phyloP scores from a whole-genome alignment of 257 asterid genomes.

The Ehretia macrophylla region DNA sequence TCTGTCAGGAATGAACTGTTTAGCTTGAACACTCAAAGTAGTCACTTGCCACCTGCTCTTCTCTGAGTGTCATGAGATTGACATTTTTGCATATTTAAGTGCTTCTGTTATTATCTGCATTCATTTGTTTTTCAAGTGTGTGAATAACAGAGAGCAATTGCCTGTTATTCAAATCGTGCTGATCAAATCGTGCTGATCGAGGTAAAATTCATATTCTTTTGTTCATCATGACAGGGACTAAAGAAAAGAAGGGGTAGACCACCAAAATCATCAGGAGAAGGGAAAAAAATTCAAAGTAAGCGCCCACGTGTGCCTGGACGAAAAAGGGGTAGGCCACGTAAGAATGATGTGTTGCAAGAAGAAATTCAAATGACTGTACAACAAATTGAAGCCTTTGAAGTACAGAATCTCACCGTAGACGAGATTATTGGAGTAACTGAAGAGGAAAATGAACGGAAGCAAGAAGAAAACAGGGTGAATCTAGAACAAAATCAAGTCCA shows the following conservation, averaged over 20 bases:
- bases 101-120: too few relatives aligned
- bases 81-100: too few relatives aligned
- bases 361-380: conserved; percentile 23
- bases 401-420: not conserved
- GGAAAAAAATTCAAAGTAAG: not conserved
- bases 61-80: too few relatives aligned
- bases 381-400: conserved; percentile 8
- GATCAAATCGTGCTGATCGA: too few relatives aligned
- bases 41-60: too few relatives aligned
- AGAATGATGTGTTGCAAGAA: conserved; percentile 18
- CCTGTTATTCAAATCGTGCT: too few relatives aligned
- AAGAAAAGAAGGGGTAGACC: conserved; percentile 1
- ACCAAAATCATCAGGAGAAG: not conserved
- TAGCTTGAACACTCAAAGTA: too few relatives aligned
- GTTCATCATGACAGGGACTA: not conserved
- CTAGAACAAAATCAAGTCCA: not conserved
- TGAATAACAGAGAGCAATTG: too few relatives aligned
- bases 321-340: conserved; percentile 4
- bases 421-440: conserved; percentile 6
- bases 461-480: conserved; percentile 6
- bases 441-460: conserved; percentile 1
- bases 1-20: too few relatives aligned
- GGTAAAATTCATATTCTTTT: too few relatives aligned
- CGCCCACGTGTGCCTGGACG: not conserved
- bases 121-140: too few relatives aligned